These are phyloP conservation scores for Moelleriella libera DNA, from an alignment of 2,329 filamentous ascomycete genomes.

Conservation along the genomic window DNA sequence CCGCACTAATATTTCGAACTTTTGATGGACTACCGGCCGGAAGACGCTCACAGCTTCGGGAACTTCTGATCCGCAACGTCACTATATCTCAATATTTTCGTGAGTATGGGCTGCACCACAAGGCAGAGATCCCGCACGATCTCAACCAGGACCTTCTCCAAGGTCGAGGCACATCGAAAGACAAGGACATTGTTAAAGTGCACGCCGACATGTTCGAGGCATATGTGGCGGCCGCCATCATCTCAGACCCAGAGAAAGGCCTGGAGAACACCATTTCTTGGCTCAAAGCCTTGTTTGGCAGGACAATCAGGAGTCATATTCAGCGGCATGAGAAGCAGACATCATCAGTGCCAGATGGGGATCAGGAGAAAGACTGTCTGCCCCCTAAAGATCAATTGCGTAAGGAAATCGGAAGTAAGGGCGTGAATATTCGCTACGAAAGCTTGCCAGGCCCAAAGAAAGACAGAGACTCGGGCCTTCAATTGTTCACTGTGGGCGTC, in stretches of 20 bases:
- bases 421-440: conserved; percentile 46
- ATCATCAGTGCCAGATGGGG: neutral
- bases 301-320: conserved; percentile 43
- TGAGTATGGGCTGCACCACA: conserved; percentile 56
- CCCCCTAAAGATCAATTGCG: conserved; percentile 17
- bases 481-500: conserved; percentile 47
- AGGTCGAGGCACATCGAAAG: conserved; percentile 17
- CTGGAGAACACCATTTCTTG: conserved; percentile 49
- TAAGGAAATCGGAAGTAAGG: conserved; percentile 34
- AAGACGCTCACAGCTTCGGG: conserved; percentile 60
- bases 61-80: conserved; percentile 67
- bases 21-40: conserved; percentile 55
- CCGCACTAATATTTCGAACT: conserved; percentile 59
- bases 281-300: conserved; percentile 63
- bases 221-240: conserved; percentile 67
- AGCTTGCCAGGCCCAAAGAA: conserved; percentile 38
- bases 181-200: conserved; percentile 53
- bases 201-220: conserved; percentile 83
- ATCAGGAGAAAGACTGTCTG: neutral
- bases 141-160: conserved; percentile 14
- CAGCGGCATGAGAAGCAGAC: conserved; percentile 9
- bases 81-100: conserved; percentile 57
- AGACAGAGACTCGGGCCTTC: conserved; percentile 37
- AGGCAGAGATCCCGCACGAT: conserved; percentile 40
- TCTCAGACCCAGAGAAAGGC: conserved; percentile 51